Evolutionary conservation across 306 rosid species (phyloP).

Genomic region (Parietaria judaica): DNA sequence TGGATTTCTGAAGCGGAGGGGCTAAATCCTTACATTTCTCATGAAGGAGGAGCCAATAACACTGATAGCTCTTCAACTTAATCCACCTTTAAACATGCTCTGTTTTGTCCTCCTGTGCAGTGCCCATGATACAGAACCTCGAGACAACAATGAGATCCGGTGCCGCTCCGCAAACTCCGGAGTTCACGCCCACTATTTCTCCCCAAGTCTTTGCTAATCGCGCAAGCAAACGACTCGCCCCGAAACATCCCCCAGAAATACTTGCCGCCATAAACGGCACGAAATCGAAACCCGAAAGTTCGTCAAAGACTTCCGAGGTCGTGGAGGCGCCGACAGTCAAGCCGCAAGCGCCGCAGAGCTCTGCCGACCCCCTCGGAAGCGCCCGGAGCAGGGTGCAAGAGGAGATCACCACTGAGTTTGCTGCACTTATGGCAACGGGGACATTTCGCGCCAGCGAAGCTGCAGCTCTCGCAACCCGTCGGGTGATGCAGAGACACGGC

Average conservation of each 20-base stretch:
- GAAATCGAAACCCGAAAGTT: conserved; percentile 8
- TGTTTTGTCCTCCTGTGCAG: conserved; percentile 32
- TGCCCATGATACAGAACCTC: conserved; percentile 91
- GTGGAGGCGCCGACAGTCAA: conserved; percentile 20
- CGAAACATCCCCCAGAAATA: conserved; percentile 7
- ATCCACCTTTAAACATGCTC: background rate
- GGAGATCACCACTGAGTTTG: conserved; percentile 69
- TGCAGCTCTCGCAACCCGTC: conserved; percentile 79
- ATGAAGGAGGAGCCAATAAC: no score
- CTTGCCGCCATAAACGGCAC: background rate
- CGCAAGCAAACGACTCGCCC: conserved; percentile 11
- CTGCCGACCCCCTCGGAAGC: conserved; percentile 56
- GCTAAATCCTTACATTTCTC: no score
- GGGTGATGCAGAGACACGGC: conserved; percentile 86
- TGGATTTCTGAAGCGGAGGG: no score
- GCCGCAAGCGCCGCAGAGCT: conserved; percentile 14
- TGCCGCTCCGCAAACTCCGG: conserved; percentile 78
- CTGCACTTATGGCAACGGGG: conserved; percentile 78
- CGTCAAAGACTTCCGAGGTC: conserved; percentile 17
- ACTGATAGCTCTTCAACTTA: no score
- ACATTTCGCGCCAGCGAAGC: conserved; percentile 94
- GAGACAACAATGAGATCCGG: conserved; percentile 73
- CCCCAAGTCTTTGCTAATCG: conserved; percentile 11
- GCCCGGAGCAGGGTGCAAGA: conserved; percentile 85
- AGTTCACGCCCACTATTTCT: conserved; percentile 40